Base-by-base conservation (phyloP, 306 rosid genomes). In the Gastrolobium villosum region DNA sequence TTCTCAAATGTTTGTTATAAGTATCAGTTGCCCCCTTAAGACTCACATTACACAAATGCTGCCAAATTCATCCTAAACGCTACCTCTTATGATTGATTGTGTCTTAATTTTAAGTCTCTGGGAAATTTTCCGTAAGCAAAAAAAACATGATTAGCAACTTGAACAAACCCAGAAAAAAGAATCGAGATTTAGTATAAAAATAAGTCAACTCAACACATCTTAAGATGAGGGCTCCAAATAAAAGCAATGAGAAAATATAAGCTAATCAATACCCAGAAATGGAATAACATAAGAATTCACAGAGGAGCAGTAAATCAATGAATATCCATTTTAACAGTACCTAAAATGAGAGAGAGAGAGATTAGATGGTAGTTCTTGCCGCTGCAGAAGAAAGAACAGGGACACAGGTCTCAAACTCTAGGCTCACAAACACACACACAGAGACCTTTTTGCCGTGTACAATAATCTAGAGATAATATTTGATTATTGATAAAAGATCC, bases 201-300 rank as follows among this genome's bases (percentile, higher is more conserved):
- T 2, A 66, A 44, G 70, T 68, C 59, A 77, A 66, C 67, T 53
- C 2, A n/a, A 45, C 9, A 13, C 35, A 52, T 65, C 4, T 68
- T 40, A 52, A 39, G 45, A 76, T 28, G 28, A 53, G 39, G 8
- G 5, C 7, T 39, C 8, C 4, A 52, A 76, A 56, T 28, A 39
- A 20, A 57, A 57, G 15, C 44, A 73, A 43, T 13, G 9, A 73
- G 30, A 59, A 62, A 48, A 26, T 28, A n/a, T 28, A 65, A 49
- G 73, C 64, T 36, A 49, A 62, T 36, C 13, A 7, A 62, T 43
- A 15, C 1, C 52, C 6, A 50, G 41, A 65, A 64, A 39, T 13
- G 43, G 31, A 65, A 54, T 6, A 1, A 30, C 65, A 53, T 40
- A n/a, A 52, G n/a, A 52, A 37, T 10, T 50, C 10, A 61, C 63